phyloP scores from a whole-genome alignment of 257 asterid species.

The Primulina huaijiensis region DNA sequence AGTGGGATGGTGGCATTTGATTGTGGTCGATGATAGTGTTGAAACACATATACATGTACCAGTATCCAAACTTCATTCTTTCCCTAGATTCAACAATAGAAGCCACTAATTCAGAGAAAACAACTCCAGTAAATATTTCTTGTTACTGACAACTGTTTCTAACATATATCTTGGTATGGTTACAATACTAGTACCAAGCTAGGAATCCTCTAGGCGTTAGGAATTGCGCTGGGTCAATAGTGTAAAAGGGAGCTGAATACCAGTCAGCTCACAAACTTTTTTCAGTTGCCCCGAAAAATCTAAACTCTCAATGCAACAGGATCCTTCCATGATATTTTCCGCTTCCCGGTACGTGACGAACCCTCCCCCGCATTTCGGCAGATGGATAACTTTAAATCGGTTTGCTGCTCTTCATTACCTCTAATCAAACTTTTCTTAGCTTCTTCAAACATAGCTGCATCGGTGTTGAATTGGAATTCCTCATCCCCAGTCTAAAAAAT shows the following conservation, averaged over 20 bases:
- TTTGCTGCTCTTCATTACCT: slow-evolving; percentile 56
- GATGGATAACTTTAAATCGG: slow-evolving; percentile 50
- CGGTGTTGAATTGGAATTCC: slow-evolving; percentile 42
- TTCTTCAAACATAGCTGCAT: slow-evolving; percentile 42
- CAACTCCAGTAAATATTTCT: neutral
- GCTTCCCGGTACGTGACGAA: slow-evolving; percentile 61
- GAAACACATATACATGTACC: neutral
- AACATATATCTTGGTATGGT: neutral
- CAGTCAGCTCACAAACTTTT: neutral
- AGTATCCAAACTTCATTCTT: neutral
- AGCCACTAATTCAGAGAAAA: neutral
- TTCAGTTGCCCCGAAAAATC: slow-evolving; percentile 20
- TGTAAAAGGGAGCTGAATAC: neutral
- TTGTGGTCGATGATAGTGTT: neutral
- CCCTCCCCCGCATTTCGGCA: slow-evolving; percentile 72
- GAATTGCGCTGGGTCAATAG: neutral
- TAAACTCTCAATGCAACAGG: slow-evolving; percentile 83
- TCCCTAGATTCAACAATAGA: neutral
- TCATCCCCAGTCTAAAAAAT: slow-evolving; percentile 63
- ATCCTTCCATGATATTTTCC: slow-evolving; percentile 86
- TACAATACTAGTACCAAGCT: neutral
- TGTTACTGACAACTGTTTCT: slow-evolving; percentile 15
- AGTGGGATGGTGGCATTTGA: neutral
- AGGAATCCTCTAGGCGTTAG: slow-evolving; percentile 1
- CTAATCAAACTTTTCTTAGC: slow-evolving; percentile 37